Evolutionary conservation across 1,139 yeast species (phyloP).

Genomic region (Magnusiomyces fungicola): DNA sequence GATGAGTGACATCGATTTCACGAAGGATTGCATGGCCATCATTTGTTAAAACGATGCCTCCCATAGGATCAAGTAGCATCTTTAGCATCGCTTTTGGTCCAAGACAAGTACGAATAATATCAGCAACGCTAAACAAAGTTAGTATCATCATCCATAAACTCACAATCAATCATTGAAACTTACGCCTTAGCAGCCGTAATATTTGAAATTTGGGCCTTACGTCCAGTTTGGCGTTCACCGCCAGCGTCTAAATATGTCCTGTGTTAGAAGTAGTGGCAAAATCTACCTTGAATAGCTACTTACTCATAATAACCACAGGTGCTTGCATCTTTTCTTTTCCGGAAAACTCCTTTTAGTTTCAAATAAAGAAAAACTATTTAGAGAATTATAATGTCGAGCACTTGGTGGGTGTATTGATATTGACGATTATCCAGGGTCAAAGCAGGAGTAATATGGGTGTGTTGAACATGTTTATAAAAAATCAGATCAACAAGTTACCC

Average conservation of each 20-base stretch:
- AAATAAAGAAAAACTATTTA: too few species aligned
- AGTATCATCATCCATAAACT: neutral
- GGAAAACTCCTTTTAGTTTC: neutral
- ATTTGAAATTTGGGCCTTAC: conserved; percentile 94
- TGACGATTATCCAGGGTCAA: too few species aligned
- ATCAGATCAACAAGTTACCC: too few species aligned
- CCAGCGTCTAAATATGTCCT: conserved; percentile 58
- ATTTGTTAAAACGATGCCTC: conserved; percentile 94
- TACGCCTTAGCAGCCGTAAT: conserved; percentile 95
- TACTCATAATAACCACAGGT: conserved; percentile 57
- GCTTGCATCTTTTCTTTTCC: conserved; percentile 59
- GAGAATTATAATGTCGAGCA: too few species aligned
- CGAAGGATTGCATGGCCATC: conserved; percentile 97
- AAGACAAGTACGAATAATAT: conserved; percentile 91
- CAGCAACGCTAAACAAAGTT: conserved; percentile 50
- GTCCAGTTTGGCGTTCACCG: conserved; percentile 91
- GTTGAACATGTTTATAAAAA: too few species aligned
- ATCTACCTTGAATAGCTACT: conserved; percentile 18
- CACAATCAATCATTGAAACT: conserved; percentile 13
- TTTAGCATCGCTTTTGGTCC: conserved; percentile 99
- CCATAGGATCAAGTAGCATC: conserved; percentile 98
- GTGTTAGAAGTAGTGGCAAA: neutral
- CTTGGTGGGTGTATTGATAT: too few species aligned
- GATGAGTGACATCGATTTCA: conserved; percentile 96
- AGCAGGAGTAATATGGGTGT: too few species aligned